Evolutionary conservation across 1,284 basidiomycete species (phyloP), one percentile per base, ranked within the genome.

Genomic region (Pascua sp.): DNA sequence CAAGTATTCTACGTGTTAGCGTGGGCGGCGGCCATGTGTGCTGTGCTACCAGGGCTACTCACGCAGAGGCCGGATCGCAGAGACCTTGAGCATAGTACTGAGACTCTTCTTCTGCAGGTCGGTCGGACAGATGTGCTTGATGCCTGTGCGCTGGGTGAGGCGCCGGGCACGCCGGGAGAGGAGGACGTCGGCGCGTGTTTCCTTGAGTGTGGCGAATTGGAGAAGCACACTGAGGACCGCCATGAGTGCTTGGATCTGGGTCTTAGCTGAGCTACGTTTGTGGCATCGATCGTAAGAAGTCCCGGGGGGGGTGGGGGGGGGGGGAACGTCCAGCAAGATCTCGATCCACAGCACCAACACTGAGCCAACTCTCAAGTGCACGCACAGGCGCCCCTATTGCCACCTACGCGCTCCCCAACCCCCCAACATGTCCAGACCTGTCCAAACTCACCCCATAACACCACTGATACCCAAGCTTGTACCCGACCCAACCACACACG

Each of bases 121-220:
- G 4, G 63, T 63, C 9, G 62, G 64, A 39, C 66, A 67, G 39
- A 76, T 62, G 61, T 80, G 77, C 18, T 68, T 57, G 8, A 53
- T 61, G 0, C 79, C 79, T 0, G 77, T 79, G 47, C 75, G 65
- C 57, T 75, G 70, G 0, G 77, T 77, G 11, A 81, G 57, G 18
- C 56, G 53, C 16, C 61, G 62, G 3, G 78, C 79, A 5, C 78
- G 68, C 5, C 77, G 63, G 0, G 69, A 66, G n/a, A 81, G 77
- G 32, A 81, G 66, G 15, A 79, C 78, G 42, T 80, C 77, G 4
- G 75, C 75, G 17, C 77, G 66, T n/a, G 76, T 75, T 48, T 78
- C 76, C 11, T 65, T 59, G 11, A 81, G 68, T 36, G 78, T 60
- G 16, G 76, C 45, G 9, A 62, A 44, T 53, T 70, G 68, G 43